Percentiles rank a stretch among this genome's conserved stretches.
Evolutionary conservation across 2,329 filamentous ascomycete species (phyloP).

Genomic region (Eutypella sp.): DNA sequence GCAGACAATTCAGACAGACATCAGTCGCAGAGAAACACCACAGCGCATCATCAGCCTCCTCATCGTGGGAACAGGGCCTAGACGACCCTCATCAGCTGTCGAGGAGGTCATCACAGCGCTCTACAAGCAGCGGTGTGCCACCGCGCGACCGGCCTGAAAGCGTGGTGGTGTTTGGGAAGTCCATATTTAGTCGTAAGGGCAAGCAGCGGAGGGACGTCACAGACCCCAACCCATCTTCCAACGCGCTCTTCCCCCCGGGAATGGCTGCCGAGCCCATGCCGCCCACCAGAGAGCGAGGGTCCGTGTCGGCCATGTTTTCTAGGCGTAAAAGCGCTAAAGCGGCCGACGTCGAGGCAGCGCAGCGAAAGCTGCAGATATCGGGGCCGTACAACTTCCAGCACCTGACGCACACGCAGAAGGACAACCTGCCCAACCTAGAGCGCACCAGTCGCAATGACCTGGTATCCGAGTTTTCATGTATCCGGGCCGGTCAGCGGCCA

Average conservation of each 20-base stretch:
- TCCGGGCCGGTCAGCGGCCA: slow-evolving; percentile 32
- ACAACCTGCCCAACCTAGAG: slow-evolving; percentile 39
- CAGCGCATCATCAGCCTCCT: slow-evolving; percentile 46
- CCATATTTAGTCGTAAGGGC: slow-evolving; percentile 51
- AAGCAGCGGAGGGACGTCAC: slow-evolving; percentile 48
- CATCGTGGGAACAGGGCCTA: slow-evolving; percentile 47
- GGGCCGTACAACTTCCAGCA: slow-evolving; percentile 64
- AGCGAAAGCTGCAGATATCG: slow-evolving; percentile 51
- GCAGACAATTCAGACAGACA: slow-evolving; percentile 47
- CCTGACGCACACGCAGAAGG: slow-evolving; percentile 52
- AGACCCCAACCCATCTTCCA: slow-evolving; percentile 41
- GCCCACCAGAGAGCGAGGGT: slow-evolving; percentile 35
- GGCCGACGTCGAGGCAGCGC: slow-evolving; percentile 23
- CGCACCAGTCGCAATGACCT: slow-evolving; percentile 36
- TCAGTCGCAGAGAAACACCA: slow-evolving; percentile 43
- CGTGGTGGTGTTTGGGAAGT: slow-evolving; percentile 54
- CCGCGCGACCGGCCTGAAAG: slow-evolving; percentile 54
- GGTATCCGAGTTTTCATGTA: slow-evolving; percentile 38
- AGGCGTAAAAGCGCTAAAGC: slow-evolving; percentile 39
- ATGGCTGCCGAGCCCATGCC: slow-evolving; percentile 28
- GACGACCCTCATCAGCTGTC: slow-evolving; percentile 47
- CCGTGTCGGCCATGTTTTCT: slow-evolving; percentile 47
- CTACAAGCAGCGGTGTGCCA: slow-evolving; percentile 47
- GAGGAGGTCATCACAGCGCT: slow-evolving; percentile 52
- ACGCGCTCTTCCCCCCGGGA: slow-evolving; percentile 46